These are phyloP conservation scores for Ophiostoma montium DNA, from an alignment of 2,329 filamentous ascomycete species.

Conservation along the genomic window DNA sequence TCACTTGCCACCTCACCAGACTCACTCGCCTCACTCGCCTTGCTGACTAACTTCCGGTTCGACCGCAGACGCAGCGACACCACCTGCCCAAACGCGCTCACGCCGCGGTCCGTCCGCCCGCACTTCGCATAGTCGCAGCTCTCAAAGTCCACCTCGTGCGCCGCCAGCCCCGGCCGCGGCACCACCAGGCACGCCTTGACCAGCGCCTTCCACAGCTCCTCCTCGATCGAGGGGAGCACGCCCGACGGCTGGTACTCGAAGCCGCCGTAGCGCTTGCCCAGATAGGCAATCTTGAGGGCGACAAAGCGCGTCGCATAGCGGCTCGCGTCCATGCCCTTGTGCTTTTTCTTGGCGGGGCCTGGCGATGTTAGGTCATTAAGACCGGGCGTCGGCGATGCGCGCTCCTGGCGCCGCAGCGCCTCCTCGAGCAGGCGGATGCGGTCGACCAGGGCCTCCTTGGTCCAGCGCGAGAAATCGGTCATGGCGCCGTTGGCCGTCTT, in stretches of 20 bases:
- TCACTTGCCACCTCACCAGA: constrained; percentile 8
- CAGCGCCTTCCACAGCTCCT: constrained; percentile 85
- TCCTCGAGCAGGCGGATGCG: constrained; percentile 13
- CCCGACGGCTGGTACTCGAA: constrained; percentile 75
- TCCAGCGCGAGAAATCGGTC: constrained; percentile 14
- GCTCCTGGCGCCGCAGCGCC: not conserved
- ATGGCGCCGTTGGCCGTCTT: constrained; percentile 3
- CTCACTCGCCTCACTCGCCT: constrained; percentile 4
- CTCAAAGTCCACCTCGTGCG: constrained; percentile 58
- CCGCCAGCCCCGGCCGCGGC: constrained; percentile 34
- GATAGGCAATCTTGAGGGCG: constrained; percentile 84
- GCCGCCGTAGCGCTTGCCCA: constrained; percentile 83
- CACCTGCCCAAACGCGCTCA: constrained; percentile 95
- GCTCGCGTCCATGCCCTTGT: constrained; percentile 55
- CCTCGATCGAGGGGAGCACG: constrained; percentile 69
- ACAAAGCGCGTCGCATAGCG: constrained; percentile 74
- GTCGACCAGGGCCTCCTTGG: constrained; percentile 23
- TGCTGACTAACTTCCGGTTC: constrained; percentile 25
- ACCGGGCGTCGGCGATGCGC: not conserved
- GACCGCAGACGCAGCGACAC: constrained; percentile 73
- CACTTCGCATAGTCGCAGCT: constrained; percentile 90
- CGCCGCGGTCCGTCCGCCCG: constrained; percentile 80
- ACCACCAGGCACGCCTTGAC: constrained; percentile 71
- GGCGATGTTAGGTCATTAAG: not conserved
- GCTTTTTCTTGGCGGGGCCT: constrained; percentile 23